A percentile compares a stretch with the other conserved stretches of the same genome.
phyloP scores from a whole-genome alignment of 2,329 filamentous ascomycete genomes.

The Microcyclospora tardicrescens region DNA sequence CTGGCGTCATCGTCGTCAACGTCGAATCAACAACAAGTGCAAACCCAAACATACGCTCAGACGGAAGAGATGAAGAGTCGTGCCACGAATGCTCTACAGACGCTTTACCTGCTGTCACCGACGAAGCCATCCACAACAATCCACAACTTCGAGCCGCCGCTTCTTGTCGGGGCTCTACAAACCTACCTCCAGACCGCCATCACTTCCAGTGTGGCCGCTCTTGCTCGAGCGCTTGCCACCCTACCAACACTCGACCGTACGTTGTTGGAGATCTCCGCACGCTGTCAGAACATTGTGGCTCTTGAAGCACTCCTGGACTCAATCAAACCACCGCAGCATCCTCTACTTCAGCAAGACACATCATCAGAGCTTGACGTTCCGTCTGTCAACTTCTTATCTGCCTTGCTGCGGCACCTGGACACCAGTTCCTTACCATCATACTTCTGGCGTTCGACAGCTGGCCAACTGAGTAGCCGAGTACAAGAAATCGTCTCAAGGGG shows the following conservation, averaged over 20 bases:
- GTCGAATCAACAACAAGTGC: slow-evolving; percentile 4
- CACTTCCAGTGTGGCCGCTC: slow-evolving; percentile 60
- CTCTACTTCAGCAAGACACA: slow-evolving; percentile 36
- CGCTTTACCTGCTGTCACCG: slow-evolving; percentile 68
- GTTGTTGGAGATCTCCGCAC: slow-evolving; percentile 64
- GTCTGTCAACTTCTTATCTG: slow-evolving; percentile 49
- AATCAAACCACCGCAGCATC: slow-evolving; percentile 56
- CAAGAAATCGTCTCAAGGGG: slow-evolving; percentile 75
- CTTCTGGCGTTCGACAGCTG: slow-evolving; percentile 85
- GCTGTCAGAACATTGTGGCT: slow-evolving; percentile 85
- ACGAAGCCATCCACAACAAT: slow-evolving; percentile 30
- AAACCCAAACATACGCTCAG: slow-evolving; percentile 41
- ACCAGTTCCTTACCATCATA: slow-evolving; percentile 77
- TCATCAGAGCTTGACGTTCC: slow-evolving; percentile 23
- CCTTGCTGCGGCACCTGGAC: slow-evolving; percentile 60
- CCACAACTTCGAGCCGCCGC: slow-evolving; percentile 46
- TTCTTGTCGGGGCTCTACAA: slow-evolving; percentile 66
- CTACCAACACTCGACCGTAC: slow-evolving; percentile 72
- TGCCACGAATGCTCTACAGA: slow-evolving; percentile 58
- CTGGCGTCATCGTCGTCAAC: slow-evolving; percentile 20
- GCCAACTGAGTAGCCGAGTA: slow-evolving; percentile 60
- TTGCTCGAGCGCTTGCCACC: slow-evolving; percentile 64
- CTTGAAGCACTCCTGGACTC: slow-evolving; percentile 64
- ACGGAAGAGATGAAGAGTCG: slow-evolving; percentile 63
- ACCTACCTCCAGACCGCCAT: slow-evolving; percentile 70